Percentiles rank a stretch among this genome's conserved stretches.
phyloP scores from a whole-genome alignment of 805 yeast species.

The Candida wancherniae region DNA sequence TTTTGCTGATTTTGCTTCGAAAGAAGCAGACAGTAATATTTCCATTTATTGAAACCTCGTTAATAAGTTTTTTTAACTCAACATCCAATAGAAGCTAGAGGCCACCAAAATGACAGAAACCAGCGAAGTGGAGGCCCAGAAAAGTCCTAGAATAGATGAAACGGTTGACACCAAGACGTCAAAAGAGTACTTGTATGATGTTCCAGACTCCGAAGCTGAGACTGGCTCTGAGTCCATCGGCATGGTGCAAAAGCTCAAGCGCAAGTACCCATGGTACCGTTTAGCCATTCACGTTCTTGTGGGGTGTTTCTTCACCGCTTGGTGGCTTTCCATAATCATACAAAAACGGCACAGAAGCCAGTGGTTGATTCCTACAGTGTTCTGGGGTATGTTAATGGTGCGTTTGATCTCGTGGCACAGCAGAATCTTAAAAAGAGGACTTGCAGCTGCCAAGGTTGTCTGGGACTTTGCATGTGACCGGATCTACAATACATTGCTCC shows the following conservation, averaged over 20 bases:
- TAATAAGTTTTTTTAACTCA: too few species aligned
- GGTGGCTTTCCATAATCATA: conserved; percentile 51
- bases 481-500: conserved; percentile 36
- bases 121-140: too few species aligned
- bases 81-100: too few species aligned
- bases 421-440: conserved; percentile 20
- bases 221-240: conserved; percentile 6
- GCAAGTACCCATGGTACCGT: conserved; percentile 13
- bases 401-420: conserved; percentile 49
- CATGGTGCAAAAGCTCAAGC: conserved; percentile 8
- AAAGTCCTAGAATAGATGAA: too few species aligned
- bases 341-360: conserved; percentile 45
- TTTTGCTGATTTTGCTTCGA: too few species aligned
- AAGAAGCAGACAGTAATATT: too few species aligned
- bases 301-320: conserved; percentile 24
- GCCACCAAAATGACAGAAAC: too few species aligned
- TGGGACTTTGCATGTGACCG: conserved; percentile 30
- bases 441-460: conserved; percentile 10
- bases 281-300: conserved; percentile 16
- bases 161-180: too few species aligned
- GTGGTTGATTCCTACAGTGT: conserved; percentile 56
- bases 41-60: too few species aligned
- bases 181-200: conserved; percentile 4
- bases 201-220: conserved; percentile 11
- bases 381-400: conserved; percentile 48